A percentile compares a stretch with the other conserved stretches of the same genome.
Conservation (phyloP, 345 rosid species). For the Eutrema yunnanense region DNA sequence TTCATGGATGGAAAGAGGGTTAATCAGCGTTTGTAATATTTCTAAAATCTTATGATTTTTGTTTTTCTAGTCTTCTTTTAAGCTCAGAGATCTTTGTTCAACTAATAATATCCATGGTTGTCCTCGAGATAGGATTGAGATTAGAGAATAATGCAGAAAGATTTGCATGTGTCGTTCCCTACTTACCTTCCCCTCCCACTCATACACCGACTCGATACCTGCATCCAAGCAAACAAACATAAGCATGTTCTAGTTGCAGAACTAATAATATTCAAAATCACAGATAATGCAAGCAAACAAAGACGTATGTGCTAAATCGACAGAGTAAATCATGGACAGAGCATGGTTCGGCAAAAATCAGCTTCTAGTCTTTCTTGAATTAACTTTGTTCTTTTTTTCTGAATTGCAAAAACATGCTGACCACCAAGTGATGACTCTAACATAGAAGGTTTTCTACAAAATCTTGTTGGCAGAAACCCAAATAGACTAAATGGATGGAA, state of each 20-base stretch:
- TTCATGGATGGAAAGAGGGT: not conserved
- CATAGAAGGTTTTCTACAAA: not conserved
- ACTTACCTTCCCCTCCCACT: slow-evolving; percentile 88
- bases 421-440: not conserved
- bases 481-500: not conserved
- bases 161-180: not conserved
- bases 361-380: not conserved
- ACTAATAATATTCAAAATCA: not conserved
- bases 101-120: not conserved
- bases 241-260: not conserved
- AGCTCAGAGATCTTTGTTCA: not conserved
- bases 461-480: not conserved
- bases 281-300: not conserved
- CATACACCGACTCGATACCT: slow-evolving; percentile 86
- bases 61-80: not conserved
- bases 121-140: not conserved
- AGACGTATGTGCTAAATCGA: not conserved
- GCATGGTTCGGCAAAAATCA: not conserved
- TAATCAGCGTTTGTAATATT: not conserved
- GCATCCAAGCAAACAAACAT: slow-evolving; percentile 25
- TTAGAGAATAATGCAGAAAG: not conserved
- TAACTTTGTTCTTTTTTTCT: not conserved
- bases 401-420: not conserved
- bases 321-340: not conserved
- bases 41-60: not conserved